Percentiles rank a stretch among this genome's conserved stretches.
Conservation (phyloP, 345 rosid species). For the Orychophragmus violaceus region DNA sequence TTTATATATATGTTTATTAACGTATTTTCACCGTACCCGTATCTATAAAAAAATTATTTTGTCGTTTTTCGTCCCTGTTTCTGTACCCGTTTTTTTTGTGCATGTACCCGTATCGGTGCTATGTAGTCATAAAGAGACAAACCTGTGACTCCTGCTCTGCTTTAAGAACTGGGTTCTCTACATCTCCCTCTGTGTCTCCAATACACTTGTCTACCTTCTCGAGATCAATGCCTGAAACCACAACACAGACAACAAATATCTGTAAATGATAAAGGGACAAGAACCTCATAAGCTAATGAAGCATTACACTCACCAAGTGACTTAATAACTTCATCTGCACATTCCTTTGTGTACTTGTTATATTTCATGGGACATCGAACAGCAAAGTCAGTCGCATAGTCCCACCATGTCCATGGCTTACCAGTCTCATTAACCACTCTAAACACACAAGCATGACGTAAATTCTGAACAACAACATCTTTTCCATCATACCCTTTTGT, state of each 20-base stretch:
- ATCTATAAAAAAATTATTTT: too few relatives aligned
- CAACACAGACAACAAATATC: not conserved
- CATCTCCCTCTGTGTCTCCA: not conserved
- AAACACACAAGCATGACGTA: not conserved
- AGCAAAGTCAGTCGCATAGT: not conserved
- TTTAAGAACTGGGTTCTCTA: not conserved
- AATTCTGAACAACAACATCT: conserved; percentile 10
- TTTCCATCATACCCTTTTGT: conserved; percentile 1
- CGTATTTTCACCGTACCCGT: too few relatives aligned
- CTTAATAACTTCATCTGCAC: conserved; percentile 5
- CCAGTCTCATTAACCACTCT: conserved; percentile 1
- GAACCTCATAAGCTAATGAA: not conserved
- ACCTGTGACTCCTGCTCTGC: conserved; percentile 5
- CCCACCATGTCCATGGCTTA: conserved; percentile 4
- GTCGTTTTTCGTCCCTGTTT: too few relatives aligned
- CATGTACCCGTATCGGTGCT: too few relatives aligned
- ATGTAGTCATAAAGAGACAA: not conserved
- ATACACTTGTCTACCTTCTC: not conserved
- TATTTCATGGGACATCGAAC: not conserved
- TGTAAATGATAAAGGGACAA: not conserved
- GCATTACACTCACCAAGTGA: conserved; percentile 1
- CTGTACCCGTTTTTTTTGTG: too few relatives aligned
- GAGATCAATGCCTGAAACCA: not conserved
- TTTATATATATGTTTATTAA: too few relatives aligned
- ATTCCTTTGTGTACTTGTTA: conserved; percentile 1